Base-by-base conservation (phyloP, 805 yeast species). In the Yamadazyma tumulicola region DNA sequence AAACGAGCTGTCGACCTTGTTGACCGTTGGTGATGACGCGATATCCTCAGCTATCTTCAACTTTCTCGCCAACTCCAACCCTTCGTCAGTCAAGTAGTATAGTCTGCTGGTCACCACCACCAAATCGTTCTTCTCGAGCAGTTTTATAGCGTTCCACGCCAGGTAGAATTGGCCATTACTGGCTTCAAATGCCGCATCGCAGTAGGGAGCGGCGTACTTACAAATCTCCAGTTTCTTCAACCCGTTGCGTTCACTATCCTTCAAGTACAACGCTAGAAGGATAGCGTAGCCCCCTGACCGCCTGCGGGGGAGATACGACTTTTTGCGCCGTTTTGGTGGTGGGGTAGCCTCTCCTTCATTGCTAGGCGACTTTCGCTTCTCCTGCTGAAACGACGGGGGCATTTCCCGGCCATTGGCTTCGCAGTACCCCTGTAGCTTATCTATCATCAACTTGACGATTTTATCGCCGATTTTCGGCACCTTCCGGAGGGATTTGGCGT, bases 271-370 rank as follows among this genome's bases (percentile, higher is more conserved):
- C 0, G 80, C 79, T 13, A 86, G 41, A 13, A 88, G 48, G 6
- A 88, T 82, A 0, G 93, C 95, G 61, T 85, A 89, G 0, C 85
- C 94, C 1, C 96, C 96, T 0, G 93, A 77, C 22, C 89, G 61
- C 41, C 77, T 76, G 31, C 67, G 69, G 0, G 97, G 97, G 0
- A 87, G 69, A 54, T 84, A 87, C 11, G 29, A 37, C 23, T 58
- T 65, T 28, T 50, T 52, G 16, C 41, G 48, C 29, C 58, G 53
- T 30, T 28, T 34, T 21, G 34, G 37, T 6, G 18, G 14, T 9
- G 42, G 39, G n/a, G 29, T 20, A 14, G 21, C 34, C 3, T 24
- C 24, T 8, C n/a, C 19, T 14, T 25, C 37, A 11, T 11, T 24
- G 3, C 19, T 16, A 16, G 15, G 18, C 16, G 26, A 20, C 20